phyloP scores from a whole-genome alignment of 148 eudicot species.

The Persicaria maculosa region DNA sequence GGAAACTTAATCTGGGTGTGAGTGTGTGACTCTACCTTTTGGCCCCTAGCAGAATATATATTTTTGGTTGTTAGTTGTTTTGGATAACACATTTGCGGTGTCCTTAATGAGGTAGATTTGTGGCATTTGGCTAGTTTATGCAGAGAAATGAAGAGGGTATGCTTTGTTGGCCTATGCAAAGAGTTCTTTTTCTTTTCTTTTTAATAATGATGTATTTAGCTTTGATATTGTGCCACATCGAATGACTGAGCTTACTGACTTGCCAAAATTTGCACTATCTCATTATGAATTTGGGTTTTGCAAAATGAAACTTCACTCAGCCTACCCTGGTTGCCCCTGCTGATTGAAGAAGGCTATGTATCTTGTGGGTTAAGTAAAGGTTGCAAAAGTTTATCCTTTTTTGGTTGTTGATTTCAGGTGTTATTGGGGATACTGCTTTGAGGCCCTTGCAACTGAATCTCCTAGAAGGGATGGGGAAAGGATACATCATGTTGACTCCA shows the following conservation, averaged over 20 bases:
- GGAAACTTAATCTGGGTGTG: not conserved
- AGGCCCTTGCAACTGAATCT: conserved; percentile 94
- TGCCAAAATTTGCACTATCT: not conserved
- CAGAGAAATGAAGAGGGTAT: not conserved
- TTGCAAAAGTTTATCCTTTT: not conserved
- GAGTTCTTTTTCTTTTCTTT: not conserved
- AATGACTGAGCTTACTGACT: not conserved
- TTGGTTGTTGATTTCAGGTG: conserved; percentile 31
- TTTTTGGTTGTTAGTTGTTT: not conserved
- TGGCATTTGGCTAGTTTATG: not conserved
- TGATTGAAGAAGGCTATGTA: not conserved
- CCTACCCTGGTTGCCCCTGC: not conserved
- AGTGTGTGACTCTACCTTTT: not conserved
- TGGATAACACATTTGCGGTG: not conserved
- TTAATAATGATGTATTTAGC: not conserved
- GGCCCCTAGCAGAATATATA: not conserved
- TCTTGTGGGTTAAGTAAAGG: not conserved
- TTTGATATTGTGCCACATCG: not conserved
- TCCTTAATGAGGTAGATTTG: not conserved
- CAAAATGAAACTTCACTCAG: not conserved
- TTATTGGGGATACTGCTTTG: conserved; percentile 98
- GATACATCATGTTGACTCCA: conserved; percentile 80
- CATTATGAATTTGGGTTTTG: not conserved
- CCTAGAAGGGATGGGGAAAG: conserved; percentile 81
- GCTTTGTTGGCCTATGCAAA: not conserved